Base-by-base conservation (phyloP, 257 asterid genomes). In the Solanum gandarillasii region DNA sequence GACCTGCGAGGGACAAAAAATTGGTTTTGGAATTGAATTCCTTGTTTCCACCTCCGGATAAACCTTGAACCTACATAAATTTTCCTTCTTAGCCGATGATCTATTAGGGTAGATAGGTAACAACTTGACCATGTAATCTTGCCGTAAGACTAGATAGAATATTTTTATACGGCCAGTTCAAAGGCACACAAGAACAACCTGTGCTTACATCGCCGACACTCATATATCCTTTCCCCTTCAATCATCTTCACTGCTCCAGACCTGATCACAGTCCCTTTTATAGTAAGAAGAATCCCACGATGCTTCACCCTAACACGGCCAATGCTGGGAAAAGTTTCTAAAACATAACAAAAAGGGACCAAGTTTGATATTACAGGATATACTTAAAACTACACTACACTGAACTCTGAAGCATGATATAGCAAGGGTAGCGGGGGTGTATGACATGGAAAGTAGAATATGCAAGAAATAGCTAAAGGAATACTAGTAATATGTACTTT, bases 171-270 rank as follows among this genome's bases (percentile, higher is more conserved):
- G 27, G 62, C 3, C 35, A 43, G 25, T 81, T 81, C 36, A 81
- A 46, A 81, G 88, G 41, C 84, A 88, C 86, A 73, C 46, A 21
- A 52, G 27, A 60, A 16, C 70, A 41, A 97, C 99, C 99, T 95
- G 94, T 93, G 95, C 92, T 94, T 95, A 90, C 99, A 97, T 70
- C 90, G 90, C 87, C 95, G 92, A 87, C 99, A 97, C 93, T 95
- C 98, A 73, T 91, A 97, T 73, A 88, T 87, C 95, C 94, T 97
- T 91, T 95, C 98, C 75, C 99, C 99, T 95, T 97, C 98, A 88
- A 96, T 95, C 99, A 97, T 95, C 95, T 96, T 97, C 85, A 95
- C 91, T 83, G 99, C 94, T 90, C 99, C 98, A 76, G 99, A 95
- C 92, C 99, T 92, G 84, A 96, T 97, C 79, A 97, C 98, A 72